A percentile compares a stretch with the other conserved stretches of the same genome.
Evolutionary conservation across 2,329 filamentous ascomycete genomes (phyloP).

Genomic region (Scopulariopsis brevicaulis): DNA sequence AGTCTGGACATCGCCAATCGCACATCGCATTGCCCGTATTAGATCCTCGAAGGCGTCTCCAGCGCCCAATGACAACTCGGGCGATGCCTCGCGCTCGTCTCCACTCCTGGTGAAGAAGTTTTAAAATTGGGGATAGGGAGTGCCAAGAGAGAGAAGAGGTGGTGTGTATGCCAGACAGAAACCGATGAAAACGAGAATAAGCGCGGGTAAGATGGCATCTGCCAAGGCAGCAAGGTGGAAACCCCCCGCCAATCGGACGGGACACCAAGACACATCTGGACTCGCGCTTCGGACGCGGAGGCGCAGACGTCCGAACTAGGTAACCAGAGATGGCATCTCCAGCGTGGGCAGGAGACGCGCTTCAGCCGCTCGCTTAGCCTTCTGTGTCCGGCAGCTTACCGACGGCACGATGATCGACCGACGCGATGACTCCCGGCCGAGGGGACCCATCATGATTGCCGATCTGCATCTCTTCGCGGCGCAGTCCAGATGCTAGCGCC

Average conservation of each 20-base stretch:
- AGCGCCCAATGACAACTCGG: too few relatives aligned
- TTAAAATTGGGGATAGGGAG: not conserved
- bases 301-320: not conserved
- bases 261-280: not conserved
- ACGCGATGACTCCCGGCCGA: not conserved
- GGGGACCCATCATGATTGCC: not conserved
- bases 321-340: not conserved
- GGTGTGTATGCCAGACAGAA: not conserved
- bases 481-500: not conserved
- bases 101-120: not conserved
- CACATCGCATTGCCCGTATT: not conserved
- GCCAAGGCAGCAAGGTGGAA: not conserved
- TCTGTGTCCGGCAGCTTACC: too few relatives aligned
- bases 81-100: not conserved
- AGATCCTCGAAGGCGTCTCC: not conserved
- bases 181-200: not conserved
- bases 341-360: not conserved
- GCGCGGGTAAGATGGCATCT: not conserved
- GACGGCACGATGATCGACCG: not conserved
- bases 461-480: not conserved
- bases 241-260: not conserved
- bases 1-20: not conserved
- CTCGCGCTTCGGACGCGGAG: not conserved
- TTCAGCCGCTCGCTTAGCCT: not conserved
- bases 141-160: not conserved